Percentiles rank a stretch among this genome's conserved stretches.
These are phyloP conservation scores for Diaporthe ilicicola DNA, from an alignment of 2,329 filamentous ascomycete species.

Conservation along the genomic window DNA sequence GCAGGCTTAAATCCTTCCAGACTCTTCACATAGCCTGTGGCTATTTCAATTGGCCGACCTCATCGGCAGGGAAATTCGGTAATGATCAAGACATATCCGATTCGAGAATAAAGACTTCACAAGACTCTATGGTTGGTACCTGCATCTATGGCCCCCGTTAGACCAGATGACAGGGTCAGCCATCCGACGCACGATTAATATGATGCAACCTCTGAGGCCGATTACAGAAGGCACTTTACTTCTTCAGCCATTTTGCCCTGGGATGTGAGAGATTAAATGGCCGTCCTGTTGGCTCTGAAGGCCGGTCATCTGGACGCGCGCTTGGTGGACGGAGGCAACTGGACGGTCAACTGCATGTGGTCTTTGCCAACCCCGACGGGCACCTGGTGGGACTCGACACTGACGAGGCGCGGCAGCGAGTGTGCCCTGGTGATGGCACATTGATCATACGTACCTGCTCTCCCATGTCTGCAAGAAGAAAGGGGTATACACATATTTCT, in stretches of 20 bases:
- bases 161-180: constrained; percentile 26
- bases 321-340: constrained; percentile 3
- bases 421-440: constrained; percentile 12
- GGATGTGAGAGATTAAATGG: background rate
- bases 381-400: background rate
- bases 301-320: constrained; percentile 8
- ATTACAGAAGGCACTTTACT: constrained; percentile 5
- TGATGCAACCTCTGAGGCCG: constrained; percentile 7
- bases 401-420: background rate
- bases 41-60: background rate
- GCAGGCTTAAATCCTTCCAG: background rate
- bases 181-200: background rate
- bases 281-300: constrained; percentile 20
- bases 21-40: background rate
- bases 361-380: background rate
- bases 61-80: background rate
- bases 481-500: background rate
- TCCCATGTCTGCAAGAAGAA: background rate
- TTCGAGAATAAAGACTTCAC: constrained; percentile 14
- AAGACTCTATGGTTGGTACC: constrained; percentile 10
- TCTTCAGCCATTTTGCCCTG: constrained; percentile 15
- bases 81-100: background rate
- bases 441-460: constrained; percentile 19
- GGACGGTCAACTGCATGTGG: no score
- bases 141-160: background rate